Percentiles rank a stretch among this genome's conserved stretches.
These are phyloP conservation scores for Auriscalpium vulgare DNA, from an alignment of 768 basidiomycete species.

Conservation along the genomic window DNA sequence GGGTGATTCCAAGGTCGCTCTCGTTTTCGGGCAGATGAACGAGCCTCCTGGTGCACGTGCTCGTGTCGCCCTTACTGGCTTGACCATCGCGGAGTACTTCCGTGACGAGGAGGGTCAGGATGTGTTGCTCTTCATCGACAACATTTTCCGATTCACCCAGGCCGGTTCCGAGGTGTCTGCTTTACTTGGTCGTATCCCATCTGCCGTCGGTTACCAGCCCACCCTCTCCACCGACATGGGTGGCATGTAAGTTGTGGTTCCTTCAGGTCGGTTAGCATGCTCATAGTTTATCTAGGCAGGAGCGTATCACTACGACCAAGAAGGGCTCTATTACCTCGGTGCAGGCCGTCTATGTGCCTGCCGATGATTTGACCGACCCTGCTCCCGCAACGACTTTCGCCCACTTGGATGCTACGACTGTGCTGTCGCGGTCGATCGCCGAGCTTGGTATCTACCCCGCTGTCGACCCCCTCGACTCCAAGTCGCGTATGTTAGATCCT, in stretches of 20 bases:
- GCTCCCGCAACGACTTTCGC: conserved; percentile 99
- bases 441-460: conserved; percentile 99
- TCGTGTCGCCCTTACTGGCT: conserved; percentile 98
- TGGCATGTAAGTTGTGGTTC: conserved; percentile 68
- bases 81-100: conserved; percentile 99
- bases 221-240: conserved; percentile 99
- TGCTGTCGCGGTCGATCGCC: conserved; percentile 97
- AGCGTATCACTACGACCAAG: conserved; percentile 99
- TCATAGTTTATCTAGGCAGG: conserved; percentile 56
- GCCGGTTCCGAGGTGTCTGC: conserved; percentile 99
- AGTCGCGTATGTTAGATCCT: conserved; percentile 99
- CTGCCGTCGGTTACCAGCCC: conserved; percentile 99
- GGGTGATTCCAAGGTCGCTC: conserved; percentile 99
- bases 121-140: conserved; percentile 99
- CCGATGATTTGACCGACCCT: conserved; percentile 99
- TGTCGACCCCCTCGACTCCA: conserved; percentile 98
- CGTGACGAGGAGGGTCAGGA: conserved; percentile 99
- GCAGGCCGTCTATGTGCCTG: conserved; percentile 99
- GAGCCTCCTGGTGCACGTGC: conserved; percentile 99
- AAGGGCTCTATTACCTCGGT: conserved; percentile 99
- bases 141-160: conserved; percentile 99
- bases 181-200: conserved; percentile 98
- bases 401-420: conserved; percentile 99
- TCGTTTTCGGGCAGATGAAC: conserved; percentile 99
- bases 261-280: conserved; percentile 1